Conservation (phyloP, 2,329 filamentous ascomycete genomes). For the Xylariaceae sp. region DNA sequence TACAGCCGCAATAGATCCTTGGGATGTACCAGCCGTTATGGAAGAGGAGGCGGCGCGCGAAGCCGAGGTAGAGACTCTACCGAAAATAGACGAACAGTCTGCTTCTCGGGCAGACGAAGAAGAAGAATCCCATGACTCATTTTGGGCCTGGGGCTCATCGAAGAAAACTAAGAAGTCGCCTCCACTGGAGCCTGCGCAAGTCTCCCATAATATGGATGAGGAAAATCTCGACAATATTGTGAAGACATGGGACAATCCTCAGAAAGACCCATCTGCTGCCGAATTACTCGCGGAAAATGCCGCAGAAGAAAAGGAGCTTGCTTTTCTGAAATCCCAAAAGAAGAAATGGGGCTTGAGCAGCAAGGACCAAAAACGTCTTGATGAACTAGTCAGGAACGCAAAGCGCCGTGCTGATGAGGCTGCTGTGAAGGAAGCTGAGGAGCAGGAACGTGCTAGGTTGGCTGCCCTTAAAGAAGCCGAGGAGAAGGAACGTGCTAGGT, state of each 20-base stretch:
- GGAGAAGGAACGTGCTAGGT: not conserved
- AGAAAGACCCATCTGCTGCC: constrained; percentile 32
- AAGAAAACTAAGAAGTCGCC: constrained; percentile 36
- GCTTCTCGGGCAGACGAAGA: constrained; percentile 31
- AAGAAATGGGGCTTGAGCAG: constrained; percentile 28
- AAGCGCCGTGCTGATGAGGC: constrained; percentile 31
- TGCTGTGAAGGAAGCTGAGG: constrained; percentile 31
- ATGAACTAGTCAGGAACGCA: constrained; percentile 32
- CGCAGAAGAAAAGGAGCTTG: constrained; percentile 36
- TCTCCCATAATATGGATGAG: not conserved
- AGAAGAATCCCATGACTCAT: constrained; percentile 32
- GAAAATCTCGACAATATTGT: not conserved
- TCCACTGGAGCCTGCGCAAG: constrained; percentile 41
- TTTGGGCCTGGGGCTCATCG: constrained; percentile 40
- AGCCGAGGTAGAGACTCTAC: constrained; percentile 20
- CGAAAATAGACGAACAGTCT: not conserved
- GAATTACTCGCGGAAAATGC: constrained; percentile 33
- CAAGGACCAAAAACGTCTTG: constrained; percentile 30
- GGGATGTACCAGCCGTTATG: constrained; percentile 14
- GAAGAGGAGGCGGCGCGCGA: constrained; percentile 10
- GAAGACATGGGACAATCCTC: not conserved
- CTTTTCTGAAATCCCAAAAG: constrained; percentile 28
- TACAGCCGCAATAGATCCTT: constrained; percentile 7
- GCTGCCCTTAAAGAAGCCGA: constrained; percentile 36
- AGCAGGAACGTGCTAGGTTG: not conserved